phyloP scores from a whole-genome alignment of 2,329 filamentous ascomycete species.

The Arthrinium phaeospermum region DNA sequence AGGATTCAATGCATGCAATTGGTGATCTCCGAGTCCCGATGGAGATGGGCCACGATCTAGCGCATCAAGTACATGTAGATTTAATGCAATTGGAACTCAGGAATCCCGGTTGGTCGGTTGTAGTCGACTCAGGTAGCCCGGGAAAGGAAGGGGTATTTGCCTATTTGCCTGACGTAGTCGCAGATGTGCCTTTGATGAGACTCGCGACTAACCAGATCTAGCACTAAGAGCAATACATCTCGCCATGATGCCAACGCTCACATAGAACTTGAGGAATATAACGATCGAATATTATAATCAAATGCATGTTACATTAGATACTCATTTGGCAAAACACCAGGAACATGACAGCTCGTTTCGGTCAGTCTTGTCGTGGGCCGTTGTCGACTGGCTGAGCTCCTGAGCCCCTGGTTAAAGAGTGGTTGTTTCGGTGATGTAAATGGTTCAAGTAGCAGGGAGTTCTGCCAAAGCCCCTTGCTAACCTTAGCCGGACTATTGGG shows the following conservation, averaged over 20 bases:
- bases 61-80: neutral
- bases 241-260: no score
- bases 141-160: neutral
- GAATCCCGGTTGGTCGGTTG: neutral
- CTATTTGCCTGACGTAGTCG: neutral
- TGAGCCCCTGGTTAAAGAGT: neutral
- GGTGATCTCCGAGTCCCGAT: neutral
- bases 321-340: no score
- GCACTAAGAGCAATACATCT: neutral
- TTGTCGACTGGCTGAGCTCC: no score
- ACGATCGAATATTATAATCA: no score
- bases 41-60: slow-evolving; percentile 1
- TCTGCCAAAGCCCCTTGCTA: neutral
- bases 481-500: neutral
- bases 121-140: no score
- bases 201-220: neutral
- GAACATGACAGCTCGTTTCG: no score
- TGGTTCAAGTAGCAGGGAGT: no score
- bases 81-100: neutral
- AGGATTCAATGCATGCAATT: slow-evolving; percentile 11
- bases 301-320: no score
- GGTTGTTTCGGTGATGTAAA: neutral
- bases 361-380: no score
- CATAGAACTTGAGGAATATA: no score
- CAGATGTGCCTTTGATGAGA: neutral